A percentile compares a stretch with the other conserved stretches of the same genome.
These are phyloP conservation scores for Naganishia friedmannii DNA, from an alignment of 768 basidiomycete genomes.

Conservation along the genomic window DNA sequence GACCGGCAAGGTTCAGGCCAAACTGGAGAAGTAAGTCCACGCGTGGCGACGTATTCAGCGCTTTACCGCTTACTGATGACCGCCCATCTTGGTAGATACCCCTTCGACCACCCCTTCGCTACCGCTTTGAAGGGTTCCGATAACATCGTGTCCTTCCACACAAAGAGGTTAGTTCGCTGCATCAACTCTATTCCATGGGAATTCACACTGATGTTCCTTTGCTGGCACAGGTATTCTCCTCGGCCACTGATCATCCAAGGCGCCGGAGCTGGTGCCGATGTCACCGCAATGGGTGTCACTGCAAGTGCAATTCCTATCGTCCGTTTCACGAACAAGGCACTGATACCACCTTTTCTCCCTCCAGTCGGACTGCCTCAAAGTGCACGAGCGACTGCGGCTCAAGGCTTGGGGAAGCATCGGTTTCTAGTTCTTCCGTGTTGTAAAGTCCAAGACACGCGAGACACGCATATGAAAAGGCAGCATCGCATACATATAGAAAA, in stretches of 20 bases:
- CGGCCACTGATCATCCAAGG: slow-evolving; percentile 91
- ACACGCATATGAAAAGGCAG: neutral
- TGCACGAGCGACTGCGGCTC: slow-evolving; percentile 49
- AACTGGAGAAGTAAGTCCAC: slow-evolving; percentile 73
- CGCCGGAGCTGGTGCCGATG: slow-evolving; percentile 93
- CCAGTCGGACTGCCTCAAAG: slow-evolving; percentile 62
- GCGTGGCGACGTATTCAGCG: neutral
- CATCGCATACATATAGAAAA: neutral
- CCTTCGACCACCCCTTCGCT: slow-evolving; percentile 84
- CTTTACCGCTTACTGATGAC: neutral
- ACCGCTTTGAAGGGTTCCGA: slow-evolving; percentile 94
- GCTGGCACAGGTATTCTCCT: slow-evolving; percentile 61
- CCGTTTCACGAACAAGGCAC: neutral
- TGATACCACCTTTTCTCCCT: neutral
- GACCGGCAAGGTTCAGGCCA: slow-evolving; percentile 71
- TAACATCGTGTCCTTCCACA: slow-evolving; percentile 97
- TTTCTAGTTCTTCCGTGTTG: neutral
- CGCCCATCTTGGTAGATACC: slow-evolving; percentile 63
- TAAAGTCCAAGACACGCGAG: neutral
- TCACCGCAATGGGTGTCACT: slow-evolving; percentile 97
- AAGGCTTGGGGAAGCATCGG: slow-evolving; percentile 31
- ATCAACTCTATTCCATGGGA: neutral
- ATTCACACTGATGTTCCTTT: neutral
- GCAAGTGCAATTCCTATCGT: slow-evolving; percentile 36
- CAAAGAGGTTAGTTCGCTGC: slow-evolving; percentile 59